Conservation (phyloP, 179 eudicot species). For the Spergularia azorica region DNA sequence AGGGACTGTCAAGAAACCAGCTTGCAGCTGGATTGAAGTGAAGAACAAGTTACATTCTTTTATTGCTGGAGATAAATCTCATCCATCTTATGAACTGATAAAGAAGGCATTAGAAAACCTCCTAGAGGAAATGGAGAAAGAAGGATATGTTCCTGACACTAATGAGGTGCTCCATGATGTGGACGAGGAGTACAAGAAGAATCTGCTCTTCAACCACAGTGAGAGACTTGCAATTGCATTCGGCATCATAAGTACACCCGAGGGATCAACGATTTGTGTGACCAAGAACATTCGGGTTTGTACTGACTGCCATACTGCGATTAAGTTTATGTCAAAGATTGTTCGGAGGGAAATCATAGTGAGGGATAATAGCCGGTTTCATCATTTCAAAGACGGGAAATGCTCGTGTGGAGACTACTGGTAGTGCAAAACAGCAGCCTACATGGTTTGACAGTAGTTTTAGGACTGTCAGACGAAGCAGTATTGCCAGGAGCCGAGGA, state of each 20-base stretch:
- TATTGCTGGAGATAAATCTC: constrained; percentile 65
- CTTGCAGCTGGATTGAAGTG: constrained; percentile 76
- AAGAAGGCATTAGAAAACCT: constrained; percentile 44
- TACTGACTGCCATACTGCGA: constrained; percentile 59
- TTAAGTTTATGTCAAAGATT: constrained; percentile 49
- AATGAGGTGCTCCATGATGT: constrained; percentile 63
- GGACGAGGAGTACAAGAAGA: constrained; percentile 61
- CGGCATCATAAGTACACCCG: constrained; percentile 56
- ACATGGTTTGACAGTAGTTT: no score
- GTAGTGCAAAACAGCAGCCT: constrained; percentile 23
- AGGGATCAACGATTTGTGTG: constrained; percentile 53
- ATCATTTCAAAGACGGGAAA: constrained; percentile 51
- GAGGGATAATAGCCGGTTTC: constrained; percentile 52
- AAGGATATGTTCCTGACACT: constrained; percentile 62
- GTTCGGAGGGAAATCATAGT: constrained; percentile 48
- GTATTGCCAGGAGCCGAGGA: no score
- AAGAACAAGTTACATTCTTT: constrained; percentile 62
- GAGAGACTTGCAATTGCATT: constrained; percentile 67
- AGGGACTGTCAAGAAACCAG: constrained; percentile 57
- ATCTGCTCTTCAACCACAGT: constrained; percentile 47
- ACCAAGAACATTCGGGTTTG: constrained; percentile 65
- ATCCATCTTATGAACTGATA: constrained; percentile 51
- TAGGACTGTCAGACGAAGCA: no score
- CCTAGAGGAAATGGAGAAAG: constrained; percentile 51
- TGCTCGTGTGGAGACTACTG: constrained; percentile 61